Base-by-base conservation (phyloP, 495 filamentous ascomycete species). In the Penicillium arizonense region DNA sequence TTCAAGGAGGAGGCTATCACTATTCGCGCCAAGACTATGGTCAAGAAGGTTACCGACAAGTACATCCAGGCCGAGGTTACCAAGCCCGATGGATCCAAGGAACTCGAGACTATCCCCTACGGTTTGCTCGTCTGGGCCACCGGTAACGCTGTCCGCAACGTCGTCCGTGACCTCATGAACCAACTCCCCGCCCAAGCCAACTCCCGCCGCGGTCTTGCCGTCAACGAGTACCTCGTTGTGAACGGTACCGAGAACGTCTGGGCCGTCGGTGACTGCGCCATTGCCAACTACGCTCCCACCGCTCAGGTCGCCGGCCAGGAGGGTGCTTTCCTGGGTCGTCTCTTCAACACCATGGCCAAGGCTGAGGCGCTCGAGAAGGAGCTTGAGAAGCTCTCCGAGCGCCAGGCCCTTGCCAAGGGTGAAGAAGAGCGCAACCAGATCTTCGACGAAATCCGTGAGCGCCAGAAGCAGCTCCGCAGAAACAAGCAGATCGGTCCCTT, bases 1-100 rank as follows among this genome's bases (percentile, higher is more conserved):
- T 96, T 99, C 82, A 94, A 95, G 75, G 95, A 97, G 78, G 93
- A 97, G 75, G 89, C 89, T 61, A 99, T 99, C 66, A 84, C 87
- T 51, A 93, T 99, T 76, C 87, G 85, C 69, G 95, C 94, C 53
- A 99, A 99, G 84, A 99, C 94, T 43, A 92, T 96, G 87, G 94
- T 99, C 66, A 97, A 97, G 78, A 90, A 88, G 53, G 94, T 99
- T 47, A 96, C 90, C 21, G 90, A 96, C 64, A 96, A 89, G 77
- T 86, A 84, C 68, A 95, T 99, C 64, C 88, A 96, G 74, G 94
- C 91, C 57, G 90, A 96, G 74, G 80, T 86, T 36, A 87, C 84
- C 55, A 83, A 84, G 37, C 88, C 92, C n/a, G 88, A 95, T 58
- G 95, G 95, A 61, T 81, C 83, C 64, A 96, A 96, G 79, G 77